Evolutionary conservation across 129 eudicot species (phyloP).

Genomic region (Ambrosia artemisiifolia): DNA sequence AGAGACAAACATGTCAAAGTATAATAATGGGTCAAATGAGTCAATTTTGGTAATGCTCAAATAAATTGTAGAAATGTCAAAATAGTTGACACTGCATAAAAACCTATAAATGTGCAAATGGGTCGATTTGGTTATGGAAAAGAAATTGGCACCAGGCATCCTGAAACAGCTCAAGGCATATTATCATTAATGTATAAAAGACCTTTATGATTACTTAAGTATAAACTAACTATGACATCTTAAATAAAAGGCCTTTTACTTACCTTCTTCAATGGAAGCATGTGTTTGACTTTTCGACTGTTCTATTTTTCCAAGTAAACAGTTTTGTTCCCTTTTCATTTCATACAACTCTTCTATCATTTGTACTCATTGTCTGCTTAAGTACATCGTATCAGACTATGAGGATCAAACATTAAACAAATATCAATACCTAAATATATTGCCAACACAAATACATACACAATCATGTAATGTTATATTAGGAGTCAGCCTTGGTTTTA

Average conservation of each 20-base stretch:
- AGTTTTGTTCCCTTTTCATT: constrained; percentile 40
- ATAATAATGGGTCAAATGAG: too few relatives aligned
- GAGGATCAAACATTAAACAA: constrained; percentile 21
- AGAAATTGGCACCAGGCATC: too few relatives aligned
- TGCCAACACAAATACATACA: neutral
- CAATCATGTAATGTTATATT: neutral
- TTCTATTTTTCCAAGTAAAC: constrained; percentile 43
- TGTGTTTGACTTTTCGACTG: constrained; percentile 36
- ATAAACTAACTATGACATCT: neutral
- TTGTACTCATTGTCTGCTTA: constrained; percentile 59
- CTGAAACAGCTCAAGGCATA: too few relatives aligned
- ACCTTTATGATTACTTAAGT: neutral
- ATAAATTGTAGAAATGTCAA: too few relatives aligned
- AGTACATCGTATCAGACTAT: constrained; percentile 40
- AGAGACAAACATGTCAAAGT: too few relatives aligned
- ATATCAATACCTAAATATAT: neutral
- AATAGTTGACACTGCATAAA: too few relatives aligned
- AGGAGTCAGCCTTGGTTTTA: neutral
- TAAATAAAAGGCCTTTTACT: neutral
- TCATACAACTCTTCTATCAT: constrained; percentile 53
- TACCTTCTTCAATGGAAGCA: constrained; percentile 39
- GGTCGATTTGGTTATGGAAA: too few relatives aligned
- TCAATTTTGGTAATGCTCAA: too few relatives aligned
- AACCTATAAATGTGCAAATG: too few relatives aligned
- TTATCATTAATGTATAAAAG: neutral